These are phyloP conservation scores for Ophiocytium majus DNA, from an alignment of 352 stramenopile genomes.

Conservation along the genomic window DNA sequence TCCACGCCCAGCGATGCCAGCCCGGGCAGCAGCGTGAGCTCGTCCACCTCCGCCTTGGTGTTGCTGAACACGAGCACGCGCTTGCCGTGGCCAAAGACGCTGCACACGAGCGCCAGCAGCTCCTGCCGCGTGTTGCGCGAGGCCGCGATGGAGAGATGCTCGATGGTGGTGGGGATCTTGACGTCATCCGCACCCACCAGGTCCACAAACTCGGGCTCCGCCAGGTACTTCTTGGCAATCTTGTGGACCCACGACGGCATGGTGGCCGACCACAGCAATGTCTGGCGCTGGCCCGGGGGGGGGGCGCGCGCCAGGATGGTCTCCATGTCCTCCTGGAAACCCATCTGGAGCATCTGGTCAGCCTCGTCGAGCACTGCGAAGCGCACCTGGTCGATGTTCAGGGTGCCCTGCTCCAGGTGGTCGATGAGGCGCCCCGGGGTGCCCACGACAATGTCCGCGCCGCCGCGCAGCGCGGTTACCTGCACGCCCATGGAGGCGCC, in stretches of 20 bases:
- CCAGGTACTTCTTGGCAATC: constrained; percentile 86
- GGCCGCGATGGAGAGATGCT: constrained; percentile 32
- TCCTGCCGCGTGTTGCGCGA: constrained; percentile 36
- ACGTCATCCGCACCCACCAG: constrained; percentile 75
- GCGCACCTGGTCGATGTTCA: constrained; percentile 68
- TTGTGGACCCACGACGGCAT: constrained; percentile 88
- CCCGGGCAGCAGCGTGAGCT: constrained; percentile 74
- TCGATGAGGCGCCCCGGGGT: constrained; percentile 87
- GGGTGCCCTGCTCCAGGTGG: constrained; percentile 82
- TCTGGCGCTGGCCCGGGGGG: constrained; percentile 70
- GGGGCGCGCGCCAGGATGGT: constrained; percentile 81
- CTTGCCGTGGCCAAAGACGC: constrained; percentile 57
- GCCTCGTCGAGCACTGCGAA: constrained; percentile 89
- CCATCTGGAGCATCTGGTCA: constrained; percentile 91
- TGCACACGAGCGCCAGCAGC: constrained; percentile 62
- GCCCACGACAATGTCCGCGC: constrained; percentile 84
- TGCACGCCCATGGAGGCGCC: constrained; percentile 79
- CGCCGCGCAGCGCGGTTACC: constrained; percentile 74
- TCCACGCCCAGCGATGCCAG: constrained; percentile 57
- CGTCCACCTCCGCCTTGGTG: constrained; percentile 90
- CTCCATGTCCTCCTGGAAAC: constrained; percentile 87
- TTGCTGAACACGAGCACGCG: constrained; percentile 87
- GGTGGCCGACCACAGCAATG: constrained; percentile 93
- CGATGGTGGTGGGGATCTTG: constrained; percentile 49
- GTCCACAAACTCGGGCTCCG: constrained; percentile 85